These are phyloP conservation scores for Boletus edulis DNA, from an alignment of 768 basidiomycete genomes.

Conservation along the genomic window DNA sequence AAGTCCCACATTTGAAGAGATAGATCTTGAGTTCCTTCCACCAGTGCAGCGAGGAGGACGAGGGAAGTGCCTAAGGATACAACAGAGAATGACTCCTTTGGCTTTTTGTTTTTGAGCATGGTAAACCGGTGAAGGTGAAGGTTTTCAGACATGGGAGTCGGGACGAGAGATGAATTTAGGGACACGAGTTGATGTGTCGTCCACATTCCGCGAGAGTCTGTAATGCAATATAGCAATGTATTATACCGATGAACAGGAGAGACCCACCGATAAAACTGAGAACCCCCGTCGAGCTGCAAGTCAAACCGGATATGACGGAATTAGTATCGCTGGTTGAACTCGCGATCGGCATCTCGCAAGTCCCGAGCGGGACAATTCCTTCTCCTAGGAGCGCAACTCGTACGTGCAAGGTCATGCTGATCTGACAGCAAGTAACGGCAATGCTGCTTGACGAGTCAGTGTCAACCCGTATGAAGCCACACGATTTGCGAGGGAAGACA, in stretches of 20 bases:
- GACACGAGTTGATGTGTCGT: conserved; percentile 33
- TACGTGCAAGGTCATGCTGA: conserved; percentile 18
- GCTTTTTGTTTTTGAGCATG: conserved; percentile 5
- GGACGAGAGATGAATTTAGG: conserved; percentile 23
- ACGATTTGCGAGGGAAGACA: conserved; percentile 28
- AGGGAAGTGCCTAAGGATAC: conserved; percentile 56
- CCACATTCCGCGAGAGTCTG: conserved; percentile 49
- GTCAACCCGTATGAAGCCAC: conserved; percentile 27
- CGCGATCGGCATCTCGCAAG: conserved; percentile 23
- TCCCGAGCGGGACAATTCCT: conserved; percentile 12
- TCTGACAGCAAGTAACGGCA: conserved; percentile 24
- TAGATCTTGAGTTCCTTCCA: conserved; percentile 38
- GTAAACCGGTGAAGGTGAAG: conserved; percentile 25
- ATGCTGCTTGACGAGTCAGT: conserved; percentile 1
- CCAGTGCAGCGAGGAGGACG: conserved; percentile 50
- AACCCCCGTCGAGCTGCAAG: conserved; percentile 44
- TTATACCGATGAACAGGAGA: not conserved
- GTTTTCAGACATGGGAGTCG: conserved; percentile 18
- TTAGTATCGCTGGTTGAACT: not conserved
- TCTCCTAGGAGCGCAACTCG: conserved; percentile 21
- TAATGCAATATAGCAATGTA: not conserved
- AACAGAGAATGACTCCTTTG: conserved; percentile 31
- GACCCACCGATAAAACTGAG: conserved; percentile 50
- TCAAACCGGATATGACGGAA: conserved; percentile 10
- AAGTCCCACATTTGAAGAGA: conserved; percentile 66